Conservation (phyloP, 2,329 filamentous ascomycete genomes). For the Alternaria arborescens region DNA sequence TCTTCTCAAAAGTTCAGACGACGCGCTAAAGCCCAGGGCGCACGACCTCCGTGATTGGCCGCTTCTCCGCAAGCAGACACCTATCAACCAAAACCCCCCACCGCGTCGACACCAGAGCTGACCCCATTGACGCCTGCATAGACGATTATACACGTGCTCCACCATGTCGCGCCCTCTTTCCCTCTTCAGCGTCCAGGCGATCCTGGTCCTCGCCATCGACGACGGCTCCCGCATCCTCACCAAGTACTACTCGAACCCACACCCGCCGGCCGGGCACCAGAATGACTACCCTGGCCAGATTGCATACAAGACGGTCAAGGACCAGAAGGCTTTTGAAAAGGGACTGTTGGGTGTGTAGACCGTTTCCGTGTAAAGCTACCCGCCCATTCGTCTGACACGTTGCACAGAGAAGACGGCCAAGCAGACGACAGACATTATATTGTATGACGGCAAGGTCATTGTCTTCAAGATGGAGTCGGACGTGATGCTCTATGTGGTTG, state of each 20-base stretch:
- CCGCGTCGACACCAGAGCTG: slow-evolving; percentile 16
- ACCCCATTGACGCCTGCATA: slow-evolving; percentile 14
- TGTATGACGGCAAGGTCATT: slow-evolving; percentile 96
- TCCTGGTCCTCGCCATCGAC: slow-evolving; percentile 70
- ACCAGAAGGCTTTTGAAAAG: slow-evolving; percentile 97
- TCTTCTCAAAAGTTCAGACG: slow-evolving; percentile 19
- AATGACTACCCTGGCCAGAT: slow-evolving; percentile 70
- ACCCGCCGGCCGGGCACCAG: slow-evolving; percentile 69
- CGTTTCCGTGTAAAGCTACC: slow-evolving; percentile 74
- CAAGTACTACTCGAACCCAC: slow-evolving; percentile 86
- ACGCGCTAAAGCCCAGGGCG: slow-evolving; percentile 18
- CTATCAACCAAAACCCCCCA: slow-evolving; percentile 40
- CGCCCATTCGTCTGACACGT: slow-evolving; percentile 26
- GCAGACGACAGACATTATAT: slow-evolving; percentile 92
- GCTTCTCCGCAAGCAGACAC: slow-evolving; percentile 43
- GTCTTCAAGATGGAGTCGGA: slow-evolving; percentile 99
- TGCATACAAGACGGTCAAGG: slow-evolving; percentile 87
- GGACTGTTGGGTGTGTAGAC: slow-evolving; percentile 73
- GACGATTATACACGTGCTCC: background rate
- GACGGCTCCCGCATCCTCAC: slow-evolving; percentile 91
- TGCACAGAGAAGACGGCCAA: slow-evolving; percentile 84
- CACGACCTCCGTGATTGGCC: slow-evolving; percentile 37
- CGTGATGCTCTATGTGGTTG: slow-evolving; percentile 95
- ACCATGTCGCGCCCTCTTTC: slow-evolving; percentile 63
- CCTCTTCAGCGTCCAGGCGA: slow-evolving; percentile 63